Evolutionary conservation across 768 basidiomycete genomes (phyloP).

Genomic region (Multifurca ochricompacta): DNA sequence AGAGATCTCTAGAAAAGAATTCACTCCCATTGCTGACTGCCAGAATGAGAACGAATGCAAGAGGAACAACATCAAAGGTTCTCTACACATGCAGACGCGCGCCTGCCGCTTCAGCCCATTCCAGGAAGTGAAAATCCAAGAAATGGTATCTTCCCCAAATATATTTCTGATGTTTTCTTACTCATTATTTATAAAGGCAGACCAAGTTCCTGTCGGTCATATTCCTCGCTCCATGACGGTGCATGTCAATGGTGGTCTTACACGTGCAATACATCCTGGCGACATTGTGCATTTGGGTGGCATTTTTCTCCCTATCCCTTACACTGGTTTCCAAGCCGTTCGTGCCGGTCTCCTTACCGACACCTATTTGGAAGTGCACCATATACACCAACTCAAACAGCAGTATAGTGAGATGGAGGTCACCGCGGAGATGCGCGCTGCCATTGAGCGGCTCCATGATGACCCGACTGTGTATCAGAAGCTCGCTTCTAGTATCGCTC

Average conservation of each 20-base stretch:
- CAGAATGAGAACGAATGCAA: slow-evolving; percentile 79
- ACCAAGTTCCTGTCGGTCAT: slow-evolving; percentile 99
- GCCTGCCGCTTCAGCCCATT: slow-evolving; percentile 96
- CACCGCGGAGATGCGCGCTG: slow-evolving; percentile 71
- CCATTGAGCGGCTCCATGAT: slow-evolving; percentile 56
- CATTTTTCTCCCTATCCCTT: slow-evolving; percentile 94
- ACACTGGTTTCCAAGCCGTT: slow-evolving; percentile 95
- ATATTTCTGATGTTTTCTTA: background rate
- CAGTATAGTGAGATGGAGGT: slow-evolving; percentile 94
- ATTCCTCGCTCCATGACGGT: slow-evolving; percentile 98
- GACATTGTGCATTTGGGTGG: slow-evolving; percentile 95
- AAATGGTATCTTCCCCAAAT: slow-evolving; percentile 59
- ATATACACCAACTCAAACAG: slow-evolving; percentile 93
- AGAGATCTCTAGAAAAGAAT: slow-evolving; percentile 87
- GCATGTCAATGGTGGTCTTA: slow-evolving; percentile 86
- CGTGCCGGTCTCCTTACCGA: slow-evolving; percentile 95
- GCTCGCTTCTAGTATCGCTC: slow-evolving; percentile 90
- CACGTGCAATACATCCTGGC: slow-evolving; percentile 88
- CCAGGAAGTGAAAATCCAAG: slow-evolving; percentile 98
- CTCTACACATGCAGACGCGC: slow-evolving; percentile 96
- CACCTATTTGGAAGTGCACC: slow-evolving; percentile 89
- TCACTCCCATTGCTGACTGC: slow-evolving; percentile 84
- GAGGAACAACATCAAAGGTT: slow-evolving; percentile 80
- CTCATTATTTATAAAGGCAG: slow-evolving; percentile 52
- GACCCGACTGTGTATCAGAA: slow-evolving; percentile 82